These are phyloP conservation scores for Bipolaris gigantea DNA, from an alignment of 2,329 filamentous ascomycete species.

Conservation along the genomic window DNA sequence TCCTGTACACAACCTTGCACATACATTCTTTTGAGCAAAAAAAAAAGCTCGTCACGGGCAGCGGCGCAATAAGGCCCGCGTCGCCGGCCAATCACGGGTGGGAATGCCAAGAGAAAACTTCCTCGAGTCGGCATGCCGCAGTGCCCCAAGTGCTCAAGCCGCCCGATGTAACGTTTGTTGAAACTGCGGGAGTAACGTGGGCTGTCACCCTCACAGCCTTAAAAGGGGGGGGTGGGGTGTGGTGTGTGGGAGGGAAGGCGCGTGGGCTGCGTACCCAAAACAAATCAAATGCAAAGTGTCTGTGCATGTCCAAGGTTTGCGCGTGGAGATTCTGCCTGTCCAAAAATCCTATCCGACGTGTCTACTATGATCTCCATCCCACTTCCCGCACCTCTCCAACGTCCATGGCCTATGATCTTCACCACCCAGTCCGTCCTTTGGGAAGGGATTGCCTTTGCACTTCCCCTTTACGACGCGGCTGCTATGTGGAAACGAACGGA, in stretches of 20 bases:
- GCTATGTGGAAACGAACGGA: slow-evolving; percentile 7
- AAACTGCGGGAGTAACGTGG: slow-evolving; percentile 16
- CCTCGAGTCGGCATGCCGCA: slow-evolving; percentile 8
- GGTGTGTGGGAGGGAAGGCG: too few relatives aligned
- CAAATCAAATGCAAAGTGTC: too few relatives aligned
- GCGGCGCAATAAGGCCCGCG: slow-evolving; percentile 16
- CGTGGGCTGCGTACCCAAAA: slow-evolving; percentile 5
- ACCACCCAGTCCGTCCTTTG: neutral
- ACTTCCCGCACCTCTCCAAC: slow-evolving; percentile 7
- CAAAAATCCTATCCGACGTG: slow-evolving; percentile 2
- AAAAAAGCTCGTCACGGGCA: slow-evolving; percentile 13
- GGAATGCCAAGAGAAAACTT: neutral
- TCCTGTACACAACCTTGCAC: slow-evolving; percentile 3
- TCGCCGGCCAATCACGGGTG: slow-evolving; percentile 15
- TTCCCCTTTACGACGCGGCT: slow-evolving; percentile 1
- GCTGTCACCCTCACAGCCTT: slow-evolving; percentile 9
- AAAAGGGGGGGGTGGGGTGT: neutral
- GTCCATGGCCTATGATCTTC: slow-evolving; percentile 6
- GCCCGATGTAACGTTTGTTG: slow-evolving; percentile 15
- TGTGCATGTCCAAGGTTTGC: neutral
- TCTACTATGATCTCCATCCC: slow-evolving; percentile 5
- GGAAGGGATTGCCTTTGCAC: neutral
- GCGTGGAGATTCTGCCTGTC: slow-evolving; percentile 5
- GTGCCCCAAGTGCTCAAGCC: slow-evolving; percentile 8
- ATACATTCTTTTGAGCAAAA: slow-evolving; percentile 8